These are phyloP conservation scores for Pseudomonodictys pantanalensis DNA, from an alignment of 495 filamentous ascomycete species.

Conservation along the genomic window DNA sequence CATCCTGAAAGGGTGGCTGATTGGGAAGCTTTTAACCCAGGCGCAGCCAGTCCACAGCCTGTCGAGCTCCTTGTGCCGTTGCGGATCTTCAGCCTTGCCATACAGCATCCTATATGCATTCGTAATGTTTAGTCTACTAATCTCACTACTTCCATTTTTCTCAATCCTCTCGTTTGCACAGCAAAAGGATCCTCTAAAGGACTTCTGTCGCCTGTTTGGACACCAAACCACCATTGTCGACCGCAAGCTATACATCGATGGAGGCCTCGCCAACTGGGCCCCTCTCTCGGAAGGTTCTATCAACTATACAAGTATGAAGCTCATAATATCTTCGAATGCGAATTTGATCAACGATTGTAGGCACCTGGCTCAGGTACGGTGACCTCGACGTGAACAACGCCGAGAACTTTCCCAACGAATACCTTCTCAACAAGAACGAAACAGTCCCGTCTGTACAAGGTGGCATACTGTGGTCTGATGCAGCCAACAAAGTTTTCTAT, in stretches of 20 bases:
- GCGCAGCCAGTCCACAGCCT: too few species aligned
- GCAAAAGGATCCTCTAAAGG: conserved; percentile 21
- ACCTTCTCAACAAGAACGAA: conserved; percentile 49
- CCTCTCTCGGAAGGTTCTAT: conserved; percentile 6
- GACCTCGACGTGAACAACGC: conserved; percentile 5
- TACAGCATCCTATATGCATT: background rate
- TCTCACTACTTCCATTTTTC: background rate
- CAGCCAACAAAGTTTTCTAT: conserved; percentile 52
- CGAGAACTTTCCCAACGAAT: conserved; percentile 46
- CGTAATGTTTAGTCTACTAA: background rate
- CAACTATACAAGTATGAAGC: conserved; percentile 20
- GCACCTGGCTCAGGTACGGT: conserved; percentile 1
- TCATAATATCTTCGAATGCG: background rate
- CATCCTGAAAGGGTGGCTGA: too few species aligned
- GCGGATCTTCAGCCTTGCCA: too few species aligned
- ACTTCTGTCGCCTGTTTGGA: conserved; percentile 19
- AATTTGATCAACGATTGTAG: background rate
- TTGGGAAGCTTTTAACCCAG: too few species aligned
- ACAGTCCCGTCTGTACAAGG: conserved; percentile 43
- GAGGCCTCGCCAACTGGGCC: conserved; percentile 17
- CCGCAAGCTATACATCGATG: conserved; percentile 21
- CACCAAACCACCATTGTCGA: conserved; percentile 25
- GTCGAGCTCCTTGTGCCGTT: too few species aligned
- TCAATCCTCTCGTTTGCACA: conserved; percentile 1
- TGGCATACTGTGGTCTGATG: conserved; percentile 51